Evolutionary conservation across 352 stramenopile species (phyloP).

Genomic region (Globisporangium spiculum): DNA sequence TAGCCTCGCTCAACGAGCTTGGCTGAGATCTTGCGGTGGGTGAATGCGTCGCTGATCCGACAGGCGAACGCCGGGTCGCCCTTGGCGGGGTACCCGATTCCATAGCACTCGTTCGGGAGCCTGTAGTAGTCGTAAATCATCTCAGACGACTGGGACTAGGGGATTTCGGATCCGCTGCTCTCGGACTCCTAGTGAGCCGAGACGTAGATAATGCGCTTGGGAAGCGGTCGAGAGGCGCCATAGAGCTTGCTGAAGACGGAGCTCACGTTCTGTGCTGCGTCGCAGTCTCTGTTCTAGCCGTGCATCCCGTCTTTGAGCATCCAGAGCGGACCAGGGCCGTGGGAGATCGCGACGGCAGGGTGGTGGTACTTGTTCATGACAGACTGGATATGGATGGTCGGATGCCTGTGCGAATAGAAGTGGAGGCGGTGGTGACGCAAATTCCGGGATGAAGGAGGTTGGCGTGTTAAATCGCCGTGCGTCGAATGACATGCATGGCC

Average conservation of each 20-base stretch:
- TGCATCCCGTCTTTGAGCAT: conserved; percentile 37
- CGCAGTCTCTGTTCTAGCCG: conserved; percentile 27
- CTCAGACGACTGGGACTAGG: conserved; percentile 37
- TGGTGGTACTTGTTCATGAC: conserved; percentile 20
- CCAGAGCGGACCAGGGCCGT: conserved; percentile 52
- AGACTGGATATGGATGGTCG: too few species aligned
- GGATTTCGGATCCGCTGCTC: conserved; percentile 36
- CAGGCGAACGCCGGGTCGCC: conserved; percentile 66
- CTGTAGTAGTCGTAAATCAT: conserved; percentile 91
- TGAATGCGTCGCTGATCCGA: conserved; percentile 60
- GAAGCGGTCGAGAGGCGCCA: conserved; percentile 23
- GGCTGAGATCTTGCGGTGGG: conserved; percentile 38
- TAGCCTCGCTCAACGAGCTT: conserved; percentile 60
- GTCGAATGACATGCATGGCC: too few species aligned
- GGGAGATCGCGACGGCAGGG: conserved; percentile 41
- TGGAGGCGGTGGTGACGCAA: too few species aligned
- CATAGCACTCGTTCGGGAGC: conserved; percentile 84
- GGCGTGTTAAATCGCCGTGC: too few species aligned
- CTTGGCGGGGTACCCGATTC: conserved; percentile 79
- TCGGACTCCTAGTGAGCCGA: conserved; percentile 84
- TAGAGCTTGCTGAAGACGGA: conserved; percentile 39
- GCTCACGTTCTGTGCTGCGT: conserved; percentile 21
- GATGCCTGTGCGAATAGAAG: too few species aligned
- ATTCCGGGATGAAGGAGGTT: too few species aligned
- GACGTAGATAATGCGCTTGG: conserved; percentile 76